phyloP scores from a whole-genome alignment of 768 basidiomycete species.

The Pleurotus salmoneostramineus region DNA sequence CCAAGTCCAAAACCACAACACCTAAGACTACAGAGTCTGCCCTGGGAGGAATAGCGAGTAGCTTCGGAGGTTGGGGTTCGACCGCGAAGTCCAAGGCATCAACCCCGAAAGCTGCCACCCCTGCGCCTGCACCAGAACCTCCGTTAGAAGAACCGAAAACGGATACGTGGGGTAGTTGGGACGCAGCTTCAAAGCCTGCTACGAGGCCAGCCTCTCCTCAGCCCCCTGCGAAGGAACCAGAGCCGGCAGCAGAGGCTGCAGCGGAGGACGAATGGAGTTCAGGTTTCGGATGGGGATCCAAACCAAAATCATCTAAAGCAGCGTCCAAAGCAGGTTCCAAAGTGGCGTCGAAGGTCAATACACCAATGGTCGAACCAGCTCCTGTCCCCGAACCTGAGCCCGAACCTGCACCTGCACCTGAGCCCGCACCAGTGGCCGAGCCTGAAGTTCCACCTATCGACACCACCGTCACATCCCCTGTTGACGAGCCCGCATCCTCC shows the following conservation, averaged over 20 bases:
- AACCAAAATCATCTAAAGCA: neutral
- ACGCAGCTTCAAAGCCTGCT: neutral
- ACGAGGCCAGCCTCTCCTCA: neutral
- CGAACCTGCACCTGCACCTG: neutral
- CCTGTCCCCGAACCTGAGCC: neutral
- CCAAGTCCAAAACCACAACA: neutral
- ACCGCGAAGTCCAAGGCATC: too few species aligned
- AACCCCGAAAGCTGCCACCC: too few species aligned
- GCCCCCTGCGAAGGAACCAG: neutral
- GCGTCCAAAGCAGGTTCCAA: slow-evolving; percentile 1
- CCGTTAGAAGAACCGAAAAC: neutral
- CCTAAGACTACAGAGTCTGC: neutral
- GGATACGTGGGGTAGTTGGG: neutral
- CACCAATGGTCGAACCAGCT: neutral
- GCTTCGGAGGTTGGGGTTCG: too few species aligned
- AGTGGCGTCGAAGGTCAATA: neutral
- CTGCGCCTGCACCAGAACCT: neutral
- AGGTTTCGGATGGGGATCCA: neutral
- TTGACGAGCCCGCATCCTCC: neutral
- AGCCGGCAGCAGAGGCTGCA: neutral
- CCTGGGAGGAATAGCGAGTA: neutral
- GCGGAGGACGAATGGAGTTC: neutral
- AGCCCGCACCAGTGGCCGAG: neutral
- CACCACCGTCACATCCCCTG: neutral
- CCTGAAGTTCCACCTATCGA: neutral